These are phyloP conservation scores for Oryza nivara DNA, from an alignment of 176 grass and related monocot genomes.

Conservation along the genomic window DNA sequence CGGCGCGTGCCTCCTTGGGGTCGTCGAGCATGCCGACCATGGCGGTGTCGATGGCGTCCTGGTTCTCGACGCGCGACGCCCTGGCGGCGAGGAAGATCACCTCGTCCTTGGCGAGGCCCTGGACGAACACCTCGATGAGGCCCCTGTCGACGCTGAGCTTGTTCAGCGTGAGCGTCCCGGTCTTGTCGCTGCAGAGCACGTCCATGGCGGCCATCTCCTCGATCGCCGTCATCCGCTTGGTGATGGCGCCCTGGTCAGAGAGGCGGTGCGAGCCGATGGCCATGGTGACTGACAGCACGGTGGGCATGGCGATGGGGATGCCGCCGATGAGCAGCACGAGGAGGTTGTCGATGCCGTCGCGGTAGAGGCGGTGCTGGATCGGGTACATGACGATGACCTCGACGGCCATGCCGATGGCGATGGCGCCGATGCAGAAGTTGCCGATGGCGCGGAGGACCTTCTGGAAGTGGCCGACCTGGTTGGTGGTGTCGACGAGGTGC, in stretches of 20 bases:
- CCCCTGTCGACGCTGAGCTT: constrained; percentile 74
- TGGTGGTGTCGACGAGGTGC: constrained; percentile 91
- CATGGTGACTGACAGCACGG: constrained; percentile 92
- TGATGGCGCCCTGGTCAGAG: constrained; percentile 78
- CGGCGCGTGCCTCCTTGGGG: constrained; percentile 80
- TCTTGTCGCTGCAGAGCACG: constrained; percentile 98
- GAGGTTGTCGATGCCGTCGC: constrained; percentile 94
- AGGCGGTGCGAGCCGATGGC: constrained; percentile 88
- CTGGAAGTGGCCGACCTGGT: constrained; percentile 94
- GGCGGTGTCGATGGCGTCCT: constrained; percentile 94
- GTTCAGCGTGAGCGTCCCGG: constrained; percentile 90
- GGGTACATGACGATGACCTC: constrained; percentile 90
- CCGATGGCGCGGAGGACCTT: constrained; percentile 85
- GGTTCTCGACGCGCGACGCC: constrained; percentile 88
- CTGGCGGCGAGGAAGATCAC: constrained; percentile 71
- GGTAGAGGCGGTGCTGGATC: constrained; percentile 79
- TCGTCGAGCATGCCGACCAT: constrained; percentile 91
- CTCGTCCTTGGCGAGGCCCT: constrained; percentile 35
- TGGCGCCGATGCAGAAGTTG: constrained; percentile 95
- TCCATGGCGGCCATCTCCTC: constrained; percentile 96
- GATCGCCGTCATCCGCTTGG: constrained; percentile 96
- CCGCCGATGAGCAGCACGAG: constrained; percentile 93
- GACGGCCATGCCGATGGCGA: constrained; percentile 51
- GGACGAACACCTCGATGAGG: constrained; percentile 73
- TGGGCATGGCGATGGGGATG: constrained; percentile 98